Base-by-base conservation (phyloP, 2,329 filamentous ascomycete genomes). In the Fusarium irregulare region DNA sequence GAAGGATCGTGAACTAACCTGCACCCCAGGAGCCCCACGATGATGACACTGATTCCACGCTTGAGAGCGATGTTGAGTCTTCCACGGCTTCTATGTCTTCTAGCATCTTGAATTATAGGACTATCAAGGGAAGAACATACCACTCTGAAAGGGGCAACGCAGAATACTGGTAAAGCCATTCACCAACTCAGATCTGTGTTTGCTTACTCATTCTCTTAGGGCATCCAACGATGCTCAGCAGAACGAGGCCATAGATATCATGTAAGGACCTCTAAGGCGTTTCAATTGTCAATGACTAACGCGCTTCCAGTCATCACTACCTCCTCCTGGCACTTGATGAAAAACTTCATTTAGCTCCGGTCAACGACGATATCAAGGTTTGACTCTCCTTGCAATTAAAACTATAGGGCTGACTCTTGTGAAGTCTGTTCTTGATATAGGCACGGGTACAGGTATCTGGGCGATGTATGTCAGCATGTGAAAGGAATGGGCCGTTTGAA, bases 361-460 rank as follows among this genome's bases (percentile, higher is more conserved):
- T 72, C 2, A 28, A 56, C 3, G 32, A 62, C 4, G 27, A 70
- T 0, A 56, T 60, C 3, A 53, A 72, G 50, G 69, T 72, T 13
- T 2, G 60, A 32, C 2, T 7, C 6, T 1, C 16, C 7, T 2
- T 6, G 2, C 10, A 5, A 12, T 2, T 4, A 4, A 23, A 25
- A 13, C 20, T 45, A 2, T 14, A 5, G 2, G 21, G 20, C 50
- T 65, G 9, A 64, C 3, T 3, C 6, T 1, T 41, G 6, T 11
- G 0, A 11, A 71, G 69, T 55, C 48, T 21, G 61, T 51, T 13
- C 37, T 72, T 1, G 69, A 72, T 20, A 48, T 70, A n/a, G 69
- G 69, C 13, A 71, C 68, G 2, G 69, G 69, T 23, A 71, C 69
- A 47, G 68, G 69, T 69, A 64, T 68, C 4, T 68, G 65, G 65